Evolutionary conservation across 164 flowering plant species (phyloP), one percentile per base, ranked within the genome.

Genomic region (Hamamelis virginiana): DNA sequence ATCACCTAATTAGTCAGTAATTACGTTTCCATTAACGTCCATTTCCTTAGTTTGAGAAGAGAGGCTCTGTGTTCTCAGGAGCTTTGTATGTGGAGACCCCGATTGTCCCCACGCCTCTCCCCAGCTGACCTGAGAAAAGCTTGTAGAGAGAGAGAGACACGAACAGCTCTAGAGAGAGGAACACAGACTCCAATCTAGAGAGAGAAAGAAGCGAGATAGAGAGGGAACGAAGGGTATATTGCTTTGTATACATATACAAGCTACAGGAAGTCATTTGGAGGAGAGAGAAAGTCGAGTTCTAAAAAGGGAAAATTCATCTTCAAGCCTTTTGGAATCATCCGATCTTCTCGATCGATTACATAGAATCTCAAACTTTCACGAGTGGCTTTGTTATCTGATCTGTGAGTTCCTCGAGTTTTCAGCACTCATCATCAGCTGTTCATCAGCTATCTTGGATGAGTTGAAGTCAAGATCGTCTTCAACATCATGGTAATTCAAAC

Each of bases 1-100:
- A 56, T 45, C 16, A 16, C 56, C 27, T 25, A 22, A 59, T 58
- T 68, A 59, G 53, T 68, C 44, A 45, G 9, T 44, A 69, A 47
- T 60, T 38, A 51, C 47, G 51, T 1, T 58, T 25, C 65, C 45
- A 43, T 4, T 33, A 26, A 19, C 58, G 65, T 26, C 46, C n/a
- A n/a, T n/a, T 57, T 68, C 23, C 11, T 26, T 55, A 59, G 28
- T 47, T 69, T 47, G 45, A 48, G 38, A 16, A 19, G 62, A 44
- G 52, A 41, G 16, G 14, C 6, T 22, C 13, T 27, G 15, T 3
- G 46, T 8, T 9, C 16, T 59, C 14, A 59, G 21, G 64, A 61
- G 46, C 41, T 57, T 58, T 55, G 38, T 68, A 70, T 74, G 66
- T 75, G 80, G 80, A 65, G 62, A 61, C 66, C 79, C 71, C 77